These are phyloP conservation scores for Ganoderma multipileum DNA, from an alignment of 1,284 basidiomycete genomes.

Conservation along the genomic window DNA sequence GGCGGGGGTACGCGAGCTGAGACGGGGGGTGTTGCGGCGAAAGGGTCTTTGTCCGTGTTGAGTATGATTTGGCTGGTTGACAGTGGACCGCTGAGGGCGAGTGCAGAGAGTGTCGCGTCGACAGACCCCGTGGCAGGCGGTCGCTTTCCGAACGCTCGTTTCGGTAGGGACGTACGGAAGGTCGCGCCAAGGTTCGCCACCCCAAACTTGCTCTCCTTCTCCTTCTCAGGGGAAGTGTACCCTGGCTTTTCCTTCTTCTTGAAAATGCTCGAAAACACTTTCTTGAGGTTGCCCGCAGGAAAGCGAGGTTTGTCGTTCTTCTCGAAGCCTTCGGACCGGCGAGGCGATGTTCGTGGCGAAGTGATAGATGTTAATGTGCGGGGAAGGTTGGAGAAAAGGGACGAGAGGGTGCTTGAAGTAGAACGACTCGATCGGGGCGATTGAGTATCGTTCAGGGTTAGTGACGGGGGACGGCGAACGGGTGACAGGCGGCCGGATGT, in stretches of 20 bases:
- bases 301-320: conserved; percentile 28
- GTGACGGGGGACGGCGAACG: conserved; percentile 24
- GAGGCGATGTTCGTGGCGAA: conserved; percentile 25
- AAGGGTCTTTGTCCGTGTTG: conserved; percentile 24
- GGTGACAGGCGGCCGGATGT: conserved; percentile 6
- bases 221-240: background rate
- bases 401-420: conserved; percentile 25
- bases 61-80: conserved; percentile 9
- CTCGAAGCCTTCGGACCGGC: conserved; percentile 21
- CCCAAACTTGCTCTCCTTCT: background rate
- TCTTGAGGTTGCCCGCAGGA: conserved; percentile 28
- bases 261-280: conserved; percentile 32
- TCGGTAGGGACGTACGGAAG: background rate
- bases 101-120: conserved; percentile 25
- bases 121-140: conserved; percentile 22
- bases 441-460: conserved; percentile 16
- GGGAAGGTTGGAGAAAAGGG: conserved; percentile 28
- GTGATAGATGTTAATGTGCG: conserved; percentile 25
- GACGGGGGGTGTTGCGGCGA: conserved; percentile 24
- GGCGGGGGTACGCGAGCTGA: conserved; percentile 13
- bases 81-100: conserved; percentile 13
- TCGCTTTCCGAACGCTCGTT: conserved; percentile 20
- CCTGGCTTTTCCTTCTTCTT: conserved; percentile 28
- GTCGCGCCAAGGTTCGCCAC: background rate
- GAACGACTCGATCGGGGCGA: conserved; percentile 26